Evolutionary conservation across 2,329 filamentous ascomycete genomes (phyloP).

Genomic region (Sporothrix globosa): DNA sequence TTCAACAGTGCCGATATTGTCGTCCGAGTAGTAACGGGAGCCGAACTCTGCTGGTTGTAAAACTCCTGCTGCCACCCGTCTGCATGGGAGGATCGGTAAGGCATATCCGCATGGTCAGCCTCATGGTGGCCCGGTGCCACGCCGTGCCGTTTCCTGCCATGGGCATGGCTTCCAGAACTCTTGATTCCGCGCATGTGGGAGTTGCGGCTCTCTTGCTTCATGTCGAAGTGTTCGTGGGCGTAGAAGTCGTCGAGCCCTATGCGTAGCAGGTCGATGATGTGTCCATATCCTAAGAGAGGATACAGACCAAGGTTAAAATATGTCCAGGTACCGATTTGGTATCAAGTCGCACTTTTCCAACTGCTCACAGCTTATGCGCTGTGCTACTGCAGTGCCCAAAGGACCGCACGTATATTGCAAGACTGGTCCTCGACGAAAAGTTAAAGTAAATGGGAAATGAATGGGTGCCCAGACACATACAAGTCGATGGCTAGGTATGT

Average conservation of each 20-base stretch:
- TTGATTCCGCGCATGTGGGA: background rate
- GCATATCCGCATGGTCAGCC: background rate
- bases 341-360: no score
- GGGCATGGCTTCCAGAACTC: background rate
- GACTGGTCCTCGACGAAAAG: background rate
- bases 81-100: background rate
- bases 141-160: slow-evolving; percentile 1
- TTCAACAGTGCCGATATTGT: slow-evolving; percentile 31
- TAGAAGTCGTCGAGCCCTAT: background rate
- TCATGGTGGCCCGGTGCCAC: slow-evolving; percentile 1
- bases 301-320: background rate
- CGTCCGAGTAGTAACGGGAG: background rate
- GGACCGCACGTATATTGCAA: background rate
- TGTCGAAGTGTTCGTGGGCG: background rate
- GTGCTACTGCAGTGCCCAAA: background rate
- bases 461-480: background rate
- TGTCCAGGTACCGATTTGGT: no score
- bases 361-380: no score
- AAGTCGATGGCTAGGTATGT: background rate
- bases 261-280: background rate
- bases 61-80: slow-evolving; percentile 20
- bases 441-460: background rate
- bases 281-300: slow-evolving; percentile 2
- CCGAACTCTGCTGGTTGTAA: slow-evolving; percentile 15
- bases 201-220: slow-evolving; percentile 15